Base-by-base conservation (phyloP, 176 grass and related monocot species). In the Stipa capillata region DNA sequence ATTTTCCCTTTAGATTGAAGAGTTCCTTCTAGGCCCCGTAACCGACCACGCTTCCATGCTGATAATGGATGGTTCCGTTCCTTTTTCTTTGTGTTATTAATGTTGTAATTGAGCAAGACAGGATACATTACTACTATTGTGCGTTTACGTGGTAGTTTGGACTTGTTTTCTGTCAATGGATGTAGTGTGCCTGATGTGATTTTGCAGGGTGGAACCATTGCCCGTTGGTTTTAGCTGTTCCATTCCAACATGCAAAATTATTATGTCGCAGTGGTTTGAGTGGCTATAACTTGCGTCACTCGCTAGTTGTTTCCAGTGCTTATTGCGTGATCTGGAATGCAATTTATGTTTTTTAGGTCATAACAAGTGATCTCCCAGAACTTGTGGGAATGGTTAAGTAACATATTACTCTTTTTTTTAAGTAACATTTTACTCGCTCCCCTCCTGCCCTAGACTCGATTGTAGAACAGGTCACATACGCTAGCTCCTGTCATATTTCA, bases 61-160 rank as follows among this genome's bases (percentile, higher is more conserved):
- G 80, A 87, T 87, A 83, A 79, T 87, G 45, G 48, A 79, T 23
- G 64, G 53, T 64, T 15, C 21, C 0, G 14, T 56, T 72, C 47
- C 36, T 54, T 33, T 63, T 68, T 73, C 27, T 12, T 55, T 71
- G 73, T 54, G 33, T 75, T 65, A 44, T 74, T 88, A 64, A 58
- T 88, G 67, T 74, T 84, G 75, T 84, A 73, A 84, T 74, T 79
- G 80, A 74, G 57, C n/a, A 68, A 66, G 16, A 56, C 29, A 11
- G 0, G 34, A 44, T 44, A 48, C 31, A 32, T 44, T 77, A 34
- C 59, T 47, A 1, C 25, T 62, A 53, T 54, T 7, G 32, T 54
- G 73, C 69, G 43, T 69, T 70, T 52, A 69, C 32, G 62, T 69
- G 18, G 24, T 51, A 52, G 63, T 29, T 62, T 62, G 71, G 21